A percentile compares a stretch with the other conserved stretches of the same genome.
Conservation (phyloP, 2,329 filamentous ascomycete genomes). For the Hypoxylon sp. region DNA sequence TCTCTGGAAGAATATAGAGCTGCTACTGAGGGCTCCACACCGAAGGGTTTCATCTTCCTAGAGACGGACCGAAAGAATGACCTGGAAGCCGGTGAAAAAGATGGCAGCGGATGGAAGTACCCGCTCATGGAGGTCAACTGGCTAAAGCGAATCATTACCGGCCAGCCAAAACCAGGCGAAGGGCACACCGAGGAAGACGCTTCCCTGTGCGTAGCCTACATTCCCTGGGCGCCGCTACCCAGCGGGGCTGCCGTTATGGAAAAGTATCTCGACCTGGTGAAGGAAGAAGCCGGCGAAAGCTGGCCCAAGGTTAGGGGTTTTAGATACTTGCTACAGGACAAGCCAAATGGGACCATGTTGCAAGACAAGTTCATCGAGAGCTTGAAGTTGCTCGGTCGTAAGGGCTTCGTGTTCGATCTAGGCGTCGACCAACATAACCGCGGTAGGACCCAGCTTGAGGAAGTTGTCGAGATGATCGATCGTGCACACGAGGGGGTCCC, state of each 20-base stretch:
- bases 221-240: conserved; percentile 90
- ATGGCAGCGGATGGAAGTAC: conserved; percentile 73
- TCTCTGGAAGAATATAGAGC: conserved; percentile 75
- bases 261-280: conserved; percentile 74
- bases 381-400: conserved; percentile 74
- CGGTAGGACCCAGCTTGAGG: conserved; percentile 80
- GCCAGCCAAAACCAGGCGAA: conserved; percentile 69
- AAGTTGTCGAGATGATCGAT: conserved; percentile 78
- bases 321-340: conserved; percentile 86
- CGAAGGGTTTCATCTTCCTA: conserved; percentile 83
- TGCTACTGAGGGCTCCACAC: conserved; percentile 59
- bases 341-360: conserved; percentile 76
- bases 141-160: conserved; percentile 75
- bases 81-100: conserved; percentile 62
- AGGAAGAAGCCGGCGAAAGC: conserved; percentile 72
- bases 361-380: conserved; percentile 74
- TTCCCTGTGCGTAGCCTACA: conserved; percentile 75
- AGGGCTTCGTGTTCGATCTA: conserved; percentile 82
- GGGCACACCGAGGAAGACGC: conserved; percentile 69
- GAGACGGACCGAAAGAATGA: conserved; percentile 83
- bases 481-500: conserved; percentile 74
- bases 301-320: conserved; percentile 83
- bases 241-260: conserved; percentile 72
- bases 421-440: conserved; percentile 86
- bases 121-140: conserved; percentile 81